Percentiles rank a stretch among this genome's conserved stretches.
These are phyloP conservation scores for Malbranchea zuffiana DNA, from an alignment of 2,329 filamentous ascomycete species.

Conservation along the genomic window DNA sequence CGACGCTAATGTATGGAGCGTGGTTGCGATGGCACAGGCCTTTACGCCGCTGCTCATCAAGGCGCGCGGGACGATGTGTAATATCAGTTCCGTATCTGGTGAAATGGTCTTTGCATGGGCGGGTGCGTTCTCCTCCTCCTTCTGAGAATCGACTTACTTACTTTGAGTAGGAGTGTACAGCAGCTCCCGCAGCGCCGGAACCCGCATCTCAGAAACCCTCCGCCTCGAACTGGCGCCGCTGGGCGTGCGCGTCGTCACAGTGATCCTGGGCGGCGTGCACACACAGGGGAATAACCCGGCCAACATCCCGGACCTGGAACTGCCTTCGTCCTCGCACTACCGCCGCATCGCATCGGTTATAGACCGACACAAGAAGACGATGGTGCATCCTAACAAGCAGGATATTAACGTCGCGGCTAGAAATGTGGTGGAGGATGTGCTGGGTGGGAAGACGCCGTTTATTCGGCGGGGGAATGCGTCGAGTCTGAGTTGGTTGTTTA, in stretches of 20 bases:
- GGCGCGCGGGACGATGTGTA: conserved; percentile 18
- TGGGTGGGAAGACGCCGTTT: too few relatives aligned
- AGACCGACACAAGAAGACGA: too few relatives aligned
- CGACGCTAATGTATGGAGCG: conserved; percentile 35
- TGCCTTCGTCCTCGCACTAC: too few relatives aligned
- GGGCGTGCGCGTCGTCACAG: conserved; percentile 20
- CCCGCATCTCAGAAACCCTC: conserved; percentile 19
- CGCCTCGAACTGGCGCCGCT: conserved; percentile 24
- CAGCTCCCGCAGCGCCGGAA: conserved; percentile 21
- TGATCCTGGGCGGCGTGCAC: conserved; percentile 15
- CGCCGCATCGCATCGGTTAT: too few relatives aligned
- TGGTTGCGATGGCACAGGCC: conserved; percentile 27
- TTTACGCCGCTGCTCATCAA: conserved; percentile 26
- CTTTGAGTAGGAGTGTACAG: conserved; percentile 13
- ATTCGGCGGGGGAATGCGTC: too few relatives aligned
- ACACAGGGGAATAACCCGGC: too few relatives aligned
- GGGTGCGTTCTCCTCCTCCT: conserved; percentile 8
- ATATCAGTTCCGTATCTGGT: conserved; percentile 19
- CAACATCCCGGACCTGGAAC: too few relatives aligned
- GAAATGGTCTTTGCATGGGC: conserved; percentile 6
- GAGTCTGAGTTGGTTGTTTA: too few relatives aligned
- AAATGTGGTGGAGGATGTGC: too few relatives aligned
- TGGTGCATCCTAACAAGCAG: too few relatives aligned
- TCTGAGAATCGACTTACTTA: background rate
- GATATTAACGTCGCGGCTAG: too few relatives aligned